These are phyloP conservation scores for Penicillium manginii DNA, from an alignment of 495 filamentous ascomycete species.

Conservation along the genomic window DNA sequence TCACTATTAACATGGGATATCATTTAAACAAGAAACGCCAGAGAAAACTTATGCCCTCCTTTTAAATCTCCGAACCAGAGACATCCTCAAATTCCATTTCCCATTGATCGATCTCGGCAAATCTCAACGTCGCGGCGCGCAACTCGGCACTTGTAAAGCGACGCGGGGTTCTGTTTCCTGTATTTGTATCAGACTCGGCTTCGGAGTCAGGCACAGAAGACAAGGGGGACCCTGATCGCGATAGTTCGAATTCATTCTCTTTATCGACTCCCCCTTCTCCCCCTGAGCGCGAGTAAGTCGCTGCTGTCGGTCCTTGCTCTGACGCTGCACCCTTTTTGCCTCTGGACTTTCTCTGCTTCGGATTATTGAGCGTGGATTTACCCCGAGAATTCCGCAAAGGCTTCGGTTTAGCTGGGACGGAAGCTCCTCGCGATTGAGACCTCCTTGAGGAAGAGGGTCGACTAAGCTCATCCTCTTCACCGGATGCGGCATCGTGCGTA, in stretches of 20 bases:
- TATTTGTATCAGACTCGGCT: constrained; percentile 21
- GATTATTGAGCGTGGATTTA: constrained; percentile 21
- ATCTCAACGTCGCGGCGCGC: constrained; percentile 53
- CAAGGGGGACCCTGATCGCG: constrained; percentile 42
- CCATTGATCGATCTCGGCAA: constrained; percentile 71
- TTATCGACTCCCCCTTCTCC: constrained; percentile 25
- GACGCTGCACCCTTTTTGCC: constrained; percentile 7
- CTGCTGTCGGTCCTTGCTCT: neutral
- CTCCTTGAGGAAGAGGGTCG: constrained; percentile 31
- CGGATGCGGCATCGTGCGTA: constrained; percentile 27
- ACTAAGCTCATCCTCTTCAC: constrained; percentile 47
- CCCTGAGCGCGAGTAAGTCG: constrained; percentile 18
- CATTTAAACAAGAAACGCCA: neutral
- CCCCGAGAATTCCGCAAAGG: constrained; percentile 18
- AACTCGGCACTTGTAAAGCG: constrained; percentile 42
- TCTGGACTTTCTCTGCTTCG: constrained; percentile 16
- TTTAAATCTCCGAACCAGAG: constrained; percentile 31
- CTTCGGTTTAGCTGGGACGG: constrained; percentile 20
- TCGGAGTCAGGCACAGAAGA: constrained; percentile 44
- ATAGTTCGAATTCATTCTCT: constrained; percentile 42
- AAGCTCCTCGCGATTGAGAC: constrained; percentile 22
- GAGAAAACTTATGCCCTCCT: neutral
- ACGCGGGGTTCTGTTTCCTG: constrained; percentile 15
- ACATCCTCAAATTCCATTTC: constrained; percentile 74
- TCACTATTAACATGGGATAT: neutral